phyloP scores from a whole-genome alignment of 192 early-diverging fungal genomes.

The Geranomyces variabilis region DNA sequence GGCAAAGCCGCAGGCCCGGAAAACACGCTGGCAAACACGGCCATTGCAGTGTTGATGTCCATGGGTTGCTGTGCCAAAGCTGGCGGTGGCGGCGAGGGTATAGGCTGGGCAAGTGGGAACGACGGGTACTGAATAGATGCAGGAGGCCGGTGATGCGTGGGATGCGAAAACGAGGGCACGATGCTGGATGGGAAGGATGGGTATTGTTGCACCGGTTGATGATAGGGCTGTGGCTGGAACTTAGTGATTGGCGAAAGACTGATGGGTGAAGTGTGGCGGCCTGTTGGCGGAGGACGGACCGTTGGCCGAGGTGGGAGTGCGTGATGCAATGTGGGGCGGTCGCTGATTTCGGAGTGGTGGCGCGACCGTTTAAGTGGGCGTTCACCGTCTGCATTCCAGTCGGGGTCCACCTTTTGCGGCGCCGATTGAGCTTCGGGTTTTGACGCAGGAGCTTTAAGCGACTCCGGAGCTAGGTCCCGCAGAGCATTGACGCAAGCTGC shows the following conservation, averaged over 20 bases:
- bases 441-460: background rate
- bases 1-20: background rate
- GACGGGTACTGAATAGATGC: too few relatives aligned
- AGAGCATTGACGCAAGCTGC: background rate
- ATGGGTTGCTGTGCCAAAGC: background rate
- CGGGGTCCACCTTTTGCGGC: too few relatives aligned
- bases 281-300: too few relatives aligned
- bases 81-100: background rate
- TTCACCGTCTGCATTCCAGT: background rate
- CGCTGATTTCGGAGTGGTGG: background rate
- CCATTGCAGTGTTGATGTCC: conserved; percentile 14
- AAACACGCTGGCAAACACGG: conserved; percentile 6
- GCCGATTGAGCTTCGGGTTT: background rate
- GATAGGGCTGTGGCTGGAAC: too few relatives aligned
- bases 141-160: too few relatives aligned
- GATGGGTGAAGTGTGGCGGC: too few relatives aligned
- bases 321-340: background rate
- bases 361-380: background rate
- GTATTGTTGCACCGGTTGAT: background rate
- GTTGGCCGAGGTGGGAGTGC: background rate
- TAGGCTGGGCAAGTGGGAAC: too few relatives aligned
- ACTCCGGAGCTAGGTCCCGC: background rate
- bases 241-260: too few relatives aligned
- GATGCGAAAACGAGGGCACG: too few relatives aligned
- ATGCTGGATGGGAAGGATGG: too few relatives aligned